Evolutionary conservation across 257 asterid species (phyloP).

Genomic region (Asclepias syriaca): DNA sequence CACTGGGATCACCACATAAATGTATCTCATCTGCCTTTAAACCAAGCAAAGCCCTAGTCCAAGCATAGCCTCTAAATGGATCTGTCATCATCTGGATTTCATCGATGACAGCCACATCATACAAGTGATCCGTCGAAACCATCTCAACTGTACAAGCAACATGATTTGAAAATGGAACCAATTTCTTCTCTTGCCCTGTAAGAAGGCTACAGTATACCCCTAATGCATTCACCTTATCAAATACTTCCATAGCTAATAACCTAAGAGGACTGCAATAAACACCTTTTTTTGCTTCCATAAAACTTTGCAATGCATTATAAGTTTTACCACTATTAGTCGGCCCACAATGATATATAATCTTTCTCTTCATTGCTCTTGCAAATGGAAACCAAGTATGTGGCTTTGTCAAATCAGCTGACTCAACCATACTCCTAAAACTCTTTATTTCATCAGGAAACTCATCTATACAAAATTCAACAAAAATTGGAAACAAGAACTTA

Average conservation of each 20-base stretch:
- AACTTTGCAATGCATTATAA: slow-evolving; percentile 86
- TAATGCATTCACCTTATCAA: slow-evolving; percentile 75
- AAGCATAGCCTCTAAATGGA: slow-evolving; percentile 78
- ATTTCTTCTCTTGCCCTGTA: slow-evolving; percentile 86
- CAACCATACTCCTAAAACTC: slow-evolving; percentile 70
- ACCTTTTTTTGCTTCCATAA: slow-evolving; percentile 90
- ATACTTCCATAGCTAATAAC: slow-evolving; percentile 96
- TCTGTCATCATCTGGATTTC: slow-evolving; percentile 97
- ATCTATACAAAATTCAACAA: slow-evolving; percentile 80
- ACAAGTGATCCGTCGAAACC: slow-evolving; percentile 71
- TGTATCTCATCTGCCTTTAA: slow-evolving; percentile 93
- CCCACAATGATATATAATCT: slow-evolving; percentile 82
- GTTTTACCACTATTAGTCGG: slow-evolving; percentile 99
- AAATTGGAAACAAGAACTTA: slow-evolving; percentile 72
- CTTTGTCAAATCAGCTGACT: slow-evolving; percentile 82
- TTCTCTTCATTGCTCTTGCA: slow-evolving; percentile 95
- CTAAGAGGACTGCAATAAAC: slow-evolving; percentile 95
- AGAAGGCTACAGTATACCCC: slow-evolving; percentile 90
- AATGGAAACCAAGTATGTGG: slow-evolving; percentile 98
- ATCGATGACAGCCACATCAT: slow-evolving; percentile 91
- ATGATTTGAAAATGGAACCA: slow-evolving; percentile 83
- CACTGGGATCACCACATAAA: slow-evolving; percentile 99
- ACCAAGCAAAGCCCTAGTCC: slow-evolving; percentile 92
- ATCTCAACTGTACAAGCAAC: slow-evolving; percentile 95
- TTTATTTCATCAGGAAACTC: slow-evolving; percentile 65